Evolutionary conservation across 352 stramenopile genomes (phyloP), one percentile per base, ranked within the genome.

Genomic region (Chrysophaeum taylorii): DNA sequence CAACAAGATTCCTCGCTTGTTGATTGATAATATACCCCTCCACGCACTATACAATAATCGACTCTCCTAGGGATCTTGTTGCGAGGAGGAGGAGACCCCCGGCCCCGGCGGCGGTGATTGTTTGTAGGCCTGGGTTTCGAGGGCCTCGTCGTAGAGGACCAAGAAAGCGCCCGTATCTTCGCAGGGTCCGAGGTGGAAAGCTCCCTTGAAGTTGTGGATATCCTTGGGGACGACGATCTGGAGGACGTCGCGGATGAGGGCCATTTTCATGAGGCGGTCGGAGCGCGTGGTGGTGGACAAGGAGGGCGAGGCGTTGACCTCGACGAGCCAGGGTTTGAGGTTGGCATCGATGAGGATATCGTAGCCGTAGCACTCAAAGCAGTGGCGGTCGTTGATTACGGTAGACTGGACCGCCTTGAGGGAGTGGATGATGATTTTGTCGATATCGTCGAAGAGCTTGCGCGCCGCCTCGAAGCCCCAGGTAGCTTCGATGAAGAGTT

Each of bases 291-390:
- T 84, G 21, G 76, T 69, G 18, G 42, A 62, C 4, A 72, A 29
- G 18, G 57, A 64, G 5, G 66, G 68, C 48, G 54, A 73, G 4
- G 66, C 68, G 70, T 66, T 66, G 12, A 66, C 90, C 74, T 96
- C 90, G 15, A 95, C 82, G 27, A 96, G 81, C 90, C 90, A 96
- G 16, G 89, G 87, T 78, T 94, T 94, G 42, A 96, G 84, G 15
- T 85, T 81, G 43, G 87, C 83, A 79, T 96, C 90, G 48, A 96
- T 79, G 63, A 96, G 92, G 57, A 96, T 89, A 76, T 96, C 90
- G 79, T 95, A 96, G 67, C 90, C 90, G 73, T 96, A 96, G 72
- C 89, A 92, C 75, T 96, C 90, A 73, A 95, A 97, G 83, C 91
- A 94, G 72, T 94, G 87, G 68, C 80, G 75, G 78, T 94, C 87